phyloP scores from a whole-genome alignment of 139 green algal species.

The Picochlorum sp. region DNA sequence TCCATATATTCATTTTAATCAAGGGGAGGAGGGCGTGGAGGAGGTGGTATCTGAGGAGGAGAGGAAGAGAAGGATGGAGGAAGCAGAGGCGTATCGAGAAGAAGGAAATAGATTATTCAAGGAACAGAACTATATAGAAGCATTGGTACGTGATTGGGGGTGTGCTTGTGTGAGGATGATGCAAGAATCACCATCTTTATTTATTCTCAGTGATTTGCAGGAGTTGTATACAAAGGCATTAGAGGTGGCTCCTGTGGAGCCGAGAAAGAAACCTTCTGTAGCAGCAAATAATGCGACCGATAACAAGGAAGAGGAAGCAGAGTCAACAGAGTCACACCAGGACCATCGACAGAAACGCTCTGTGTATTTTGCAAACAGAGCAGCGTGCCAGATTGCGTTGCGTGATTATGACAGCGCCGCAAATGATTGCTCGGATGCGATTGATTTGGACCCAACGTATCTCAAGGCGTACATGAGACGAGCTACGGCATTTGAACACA shows the following conservation, averaged over 20 bases:
- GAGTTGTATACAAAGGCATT: conserved; percentile 34
- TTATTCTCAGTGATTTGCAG: conserved; percentile 3
- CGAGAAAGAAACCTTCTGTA: background rate
- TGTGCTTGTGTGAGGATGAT: background rate
- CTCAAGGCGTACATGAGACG: conserved; percentile 41
- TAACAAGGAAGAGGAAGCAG: no score
- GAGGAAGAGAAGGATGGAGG: background rate
- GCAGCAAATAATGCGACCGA: no score
- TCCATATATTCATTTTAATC: background rate
- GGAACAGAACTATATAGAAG: conserved; percentile 25
- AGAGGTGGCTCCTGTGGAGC: conserved; percentile 13
- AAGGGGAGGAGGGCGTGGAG: background rate
- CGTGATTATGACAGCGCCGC: conserved; percentile 22
- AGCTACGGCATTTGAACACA: conserved; percentile 22
- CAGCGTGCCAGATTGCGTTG: conserved; percentile 34
- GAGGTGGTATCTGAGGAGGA: background rate
- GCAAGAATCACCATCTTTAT: background rate
- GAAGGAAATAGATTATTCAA: conserved; percentile 36
- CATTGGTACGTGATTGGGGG: background rate
- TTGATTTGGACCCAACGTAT: conserved; percentile 31
- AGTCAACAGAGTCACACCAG: conserved; percentile 39
- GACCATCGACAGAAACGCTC: background rate
- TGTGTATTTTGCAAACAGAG: conserved; percentile 42
- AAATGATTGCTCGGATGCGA: conserved; percentile 32
- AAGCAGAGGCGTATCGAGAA: conserved; percentile 25